Evolutionary conservation across 2,329 filamentous ascomycete genomes (phyloP).

Genomic region (Penicillium sp.): DNA sequence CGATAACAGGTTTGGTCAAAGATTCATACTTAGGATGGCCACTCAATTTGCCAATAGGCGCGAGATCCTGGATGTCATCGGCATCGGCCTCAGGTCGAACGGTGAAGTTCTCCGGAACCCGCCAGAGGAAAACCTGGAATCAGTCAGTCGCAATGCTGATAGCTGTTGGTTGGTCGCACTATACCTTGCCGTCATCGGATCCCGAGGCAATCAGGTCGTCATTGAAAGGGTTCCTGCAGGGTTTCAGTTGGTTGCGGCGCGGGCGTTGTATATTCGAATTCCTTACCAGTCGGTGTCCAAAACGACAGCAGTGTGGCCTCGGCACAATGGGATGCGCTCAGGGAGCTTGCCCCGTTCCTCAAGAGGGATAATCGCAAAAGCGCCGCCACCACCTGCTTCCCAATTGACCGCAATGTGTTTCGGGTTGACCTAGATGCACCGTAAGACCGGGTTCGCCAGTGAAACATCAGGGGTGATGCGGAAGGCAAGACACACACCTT

Average conservation of each 20-base stretch:
- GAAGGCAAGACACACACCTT: conserved; percentile 67
- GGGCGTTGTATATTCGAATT: conserved; percentile 1
- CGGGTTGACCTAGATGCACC: conserved; percentile 71
- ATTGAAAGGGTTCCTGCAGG: conserved; percentile 84
- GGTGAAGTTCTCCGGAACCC: conserved; percentile 84
- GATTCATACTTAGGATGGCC: conserved; percentile 75
- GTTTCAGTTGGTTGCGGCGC: background rate
- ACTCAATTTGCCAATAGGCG: conserved; percentile 74
- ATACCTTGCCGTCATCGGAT: conserved; percentile 87
- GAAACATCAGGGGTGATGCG: conserved; percentile 31
- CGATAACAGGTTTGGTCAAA: background rate
- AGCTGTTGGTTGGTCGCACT: conserved; percentile 7
- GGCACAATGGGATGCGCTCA: conserved; percentile 89
- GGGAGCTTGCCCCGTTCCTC: conserved; percentile 86
- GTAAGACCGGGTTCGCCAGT: conserved; percentile 13
- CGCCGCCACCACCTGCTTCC: conserved; percentile 92
- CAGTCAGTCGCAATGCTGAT: conserved; percentile 18
- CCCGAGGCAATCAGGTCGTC: conserved; percentile 88
- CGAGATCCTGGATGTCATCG: conserved; percentile 78
- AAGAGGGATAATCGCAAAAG: conserved; percentile 92
- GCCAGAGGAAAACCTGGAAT: conserved; percentile 79
- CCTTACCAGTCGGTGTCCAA: conserved; percentile 93
- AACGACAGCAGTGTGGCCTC: conserved; percentile 91
- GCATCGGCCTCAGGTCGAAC: conserved; percentile 71
- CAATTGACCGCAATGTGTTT: conserved; percentile 97